Base-by-base conservation (phyloP, 2,329 filamentous ascomycete species). In the Lasiodiplodia theobromae region DNA sequence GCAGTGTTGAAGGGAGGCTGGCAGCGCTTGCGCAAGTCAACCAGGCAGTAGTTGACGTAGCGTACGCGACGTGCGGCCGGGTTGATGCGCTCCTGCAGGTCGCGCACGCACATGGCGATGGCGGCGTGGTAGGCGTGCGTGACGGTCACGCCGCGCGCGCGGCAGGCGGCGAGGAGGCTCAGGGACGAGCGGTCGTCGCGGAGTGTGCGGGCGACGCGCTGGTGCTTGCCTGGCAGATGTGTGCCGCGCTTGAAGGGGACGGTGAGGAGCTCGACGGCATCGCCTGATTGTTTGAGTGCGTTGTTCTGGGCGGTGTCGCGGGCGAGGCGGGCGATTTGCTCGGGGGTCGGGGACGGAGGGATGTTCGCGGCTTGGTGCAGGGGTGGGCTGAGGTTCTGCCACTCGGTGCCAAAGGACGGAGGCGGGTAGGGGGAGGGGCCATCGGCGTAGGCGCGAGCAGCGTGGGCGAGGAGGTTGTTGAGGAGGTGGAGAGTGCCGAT, bases 401-500 rank as follows among this genome's bases (percentile, higher is more conserved):
- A 73, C 53, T 75, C 80, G 37, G 70, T 78, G 7, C 77, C 72
- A 1, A 77, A 69, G 0, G 23, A 3, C 0, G 74, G 75, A 0
- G 69, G 10, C 0, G 67, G 12, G 18, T 66, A 75, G 7, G 8
- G 7, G 1, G 31, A 34, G 66, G 0, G 70, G 71, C 4, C 72
- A 37, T 47, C 38, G 18, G 0, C 34, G 21, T 75, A 75, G 0
- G 76, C 74, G 4, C 74, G 57, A 0, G 75, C 69, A 0, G 75
- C 73, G 44, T 74, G 71, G 3, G 38, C 14, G 7, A 78, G 60
- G 2, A 78, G 70, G n/a, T 75, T 77, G 64, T 80, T 73, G 31
- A 81, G 69, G 2, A 82, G 70, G 2, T 74, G 73, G 3, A 82
- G 73, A 1, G 79, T 78, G 6, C 80, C 81, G 2, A 82, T 77